Conservation (phyloP, 139 green algal species). For the Haematococcus sp. region DNA sequence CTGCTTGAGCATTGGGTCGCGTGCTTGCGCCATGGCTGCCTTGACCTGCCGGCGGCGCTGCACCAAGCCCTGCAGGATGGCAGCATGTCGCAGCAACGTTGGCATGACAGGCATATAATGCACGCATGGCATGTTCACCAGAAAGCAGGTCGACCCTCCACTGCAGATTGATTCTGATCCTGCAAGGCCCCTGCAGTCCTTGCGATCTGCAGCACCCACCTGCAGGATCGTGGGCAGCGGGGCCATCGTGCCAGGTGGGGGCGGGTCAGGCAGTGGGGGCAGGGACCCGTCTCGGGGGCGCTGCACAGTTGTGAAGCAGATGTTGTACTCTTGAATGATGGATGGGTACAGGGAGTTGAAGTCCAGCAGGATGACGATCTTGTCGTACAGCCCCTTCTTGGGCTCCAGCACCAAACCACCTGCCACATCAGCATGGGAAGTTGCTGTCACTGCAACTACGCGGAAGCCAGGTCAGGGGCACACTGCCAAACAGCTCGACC, state of each 20-base stretch:
- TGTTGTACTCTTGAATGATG: slow-evolving; percentile 99
- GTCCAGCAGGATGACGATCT: slow-evolving; percentile 95
- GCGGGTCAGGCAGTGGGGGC: slow-evolving; percentile 33
- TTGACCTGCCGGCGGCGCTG: slow-evolving; percentile 79
- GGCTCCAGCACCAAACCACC: slow-evolving; percentile 96
- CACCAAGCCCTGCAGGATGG: slow-evolving; percentile 75
- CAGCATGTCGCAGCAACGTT: too few species aligned
- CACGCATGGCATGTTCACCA: too few species aligned
- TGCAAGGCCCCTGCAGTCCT: too few species aligned
- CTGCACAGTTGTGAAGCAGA: slow-evolving; percentile 98
- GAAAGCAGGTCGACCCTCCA: too few species aligned
- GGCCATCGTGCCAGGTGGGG: slow-evolving; percentile 47
- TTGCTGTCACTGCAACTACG: slow-evolving; percentile 18
- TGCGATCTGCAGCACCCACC: too few species aligned
- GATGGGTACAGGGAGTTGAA: slow-evolving; percentile 99
- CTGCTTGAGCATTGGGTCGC: slow-evolving; percentile 69
- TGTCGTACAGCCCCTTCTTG: slow-evolving; percentile 98
- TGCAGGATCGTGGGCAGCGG: slow-evolving; percentile 72
- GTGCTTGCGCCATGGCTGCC: slow-evolving; percentile 52
- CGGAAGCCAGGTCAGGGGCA: too few species aligned
- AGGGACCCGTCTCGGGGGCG: slow-evolving; percentile 46
- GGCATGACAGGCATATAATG: too few species aligned
- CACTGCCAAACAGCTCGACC: too few species aligned
- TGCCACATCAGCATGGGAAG: slow-evolving; percentile 46
- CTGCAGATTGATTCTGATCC: too few species aligned